These are phyloP conservation scores for Petrea volubilis DNA, from an alignment of 257 asterid genomes.

Conservation along the genomic window DNA sequence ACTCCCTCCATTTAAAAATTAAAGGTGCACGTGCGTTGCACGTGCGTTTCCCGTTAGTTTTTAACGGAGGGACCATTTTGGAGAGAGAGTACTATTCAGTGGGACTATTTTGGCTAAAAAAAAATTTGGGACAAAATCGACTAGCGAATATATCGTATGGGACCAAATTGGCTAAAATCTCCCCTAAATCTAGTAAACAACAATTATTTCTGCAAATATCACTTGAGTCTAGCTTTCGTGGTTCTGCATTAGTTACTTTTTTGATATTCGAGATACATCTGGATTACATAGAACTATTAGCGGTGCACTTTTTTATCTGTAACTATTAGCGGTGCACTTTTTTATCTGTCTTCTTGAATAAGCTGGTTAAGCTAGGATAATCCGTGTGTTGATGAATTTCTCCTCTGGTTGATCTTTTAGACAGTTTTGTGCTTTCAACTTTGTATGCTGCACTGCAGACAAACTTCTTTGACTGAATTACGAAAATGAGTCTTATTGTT, in stretches of 20 bases:
- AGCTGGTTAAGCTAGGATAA: conserved; percentile 9
- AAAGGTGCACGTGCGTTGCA: too few species aligned
- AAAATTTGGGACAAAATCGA: too few species aligned
- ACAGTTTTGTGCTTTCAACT: conserved; percentile 9
- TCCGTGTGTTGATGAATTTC: background rate
- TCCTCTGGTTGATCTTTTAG: background rate
- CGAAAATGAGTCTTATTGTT: background rate
- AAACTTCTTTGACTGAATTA: background rate
- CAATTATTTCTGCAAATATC: conserved; percentile 1
- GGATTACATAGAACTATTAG: background rate
- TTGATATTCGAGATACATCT: conserved; percentile 6
- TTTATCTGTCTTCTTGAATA: background rate
- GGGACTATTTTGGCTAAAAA: too few species aligned
- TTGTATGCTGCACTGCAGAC: background rate
- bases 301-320: background rate
- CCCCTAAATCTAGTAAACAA: conserved; percentile 17
- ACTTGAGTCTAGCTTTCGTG: background rate
- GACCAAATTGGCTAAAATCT: too few species aligned
- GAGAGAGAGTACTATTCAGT: too few species aligned
- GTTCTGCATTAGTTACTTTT: conserved; percentile 1
- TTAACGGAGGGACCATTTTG: too few species aligned
- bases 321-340: background rate
- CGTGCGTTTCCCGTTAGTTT: too few species aligned
- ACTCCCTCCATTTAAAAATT: too few species aligned
- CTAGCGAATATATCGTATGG: too few species aligned